A percentile compares a stretch with the other conserved stretches of the same genome.
Conservation (phyloP, 2,329 filamentous ascomycete species). For the Epichloe festucae region DNA sequence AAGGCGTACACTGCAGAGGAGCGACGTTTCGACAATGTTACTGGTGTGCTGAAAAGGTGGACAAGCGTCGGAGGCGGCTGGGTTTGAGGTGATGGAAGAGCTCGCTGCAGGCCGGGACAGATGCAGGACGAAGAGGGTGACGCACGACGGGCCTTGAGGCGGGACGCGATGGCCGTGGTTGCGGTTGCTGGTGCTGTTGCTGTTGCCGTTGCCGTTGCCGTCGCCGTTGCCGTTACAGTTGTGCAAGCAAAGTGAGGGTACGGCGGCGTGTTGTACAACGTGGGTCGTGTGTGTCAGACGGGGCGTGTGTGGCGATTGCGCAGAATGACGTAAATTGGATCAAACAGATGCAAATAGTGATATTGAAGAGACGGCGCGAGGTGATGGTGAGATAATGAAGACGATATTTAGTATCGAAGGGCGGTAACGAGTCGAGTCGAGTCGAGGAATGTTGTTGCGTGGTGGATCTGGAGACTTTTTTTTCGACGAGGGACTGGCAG, state of each 20-base stretch:
- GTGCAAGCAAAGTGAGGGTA: background rate
- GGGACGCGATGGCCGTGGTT: background rate
- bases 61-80: constrained; percentile 2
- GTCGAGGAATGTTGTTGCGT: background rate
- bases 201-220: background rate
- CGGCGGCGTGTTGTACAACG: background rate
- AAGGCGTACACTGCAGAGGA: background rate
- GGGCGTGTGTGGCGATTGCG: background rate
- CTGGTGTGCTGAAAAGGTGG: background rate
- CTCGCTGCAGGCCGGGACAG: background rate
- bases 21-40: background rate
- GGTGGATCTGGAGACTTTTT: constrained; percentile 1
- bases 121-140: background rate
- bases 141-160: background rate
- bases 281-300: background rate
- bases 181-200: background rate
- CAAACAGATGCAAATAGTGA: background rate
- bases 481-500: background rate
- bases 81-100: background rate
- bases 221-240: background rate
- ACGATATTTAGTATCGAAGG: background rate
- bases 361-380: background rate
- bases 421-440: background rate
- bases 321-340: constrained; percentile 2
- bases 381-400: background rate